Evolutionary conservation across 2,329 filamentous ascomycete species (phyloP).

Genomic region (Penicillium rolfsii): DNA sequence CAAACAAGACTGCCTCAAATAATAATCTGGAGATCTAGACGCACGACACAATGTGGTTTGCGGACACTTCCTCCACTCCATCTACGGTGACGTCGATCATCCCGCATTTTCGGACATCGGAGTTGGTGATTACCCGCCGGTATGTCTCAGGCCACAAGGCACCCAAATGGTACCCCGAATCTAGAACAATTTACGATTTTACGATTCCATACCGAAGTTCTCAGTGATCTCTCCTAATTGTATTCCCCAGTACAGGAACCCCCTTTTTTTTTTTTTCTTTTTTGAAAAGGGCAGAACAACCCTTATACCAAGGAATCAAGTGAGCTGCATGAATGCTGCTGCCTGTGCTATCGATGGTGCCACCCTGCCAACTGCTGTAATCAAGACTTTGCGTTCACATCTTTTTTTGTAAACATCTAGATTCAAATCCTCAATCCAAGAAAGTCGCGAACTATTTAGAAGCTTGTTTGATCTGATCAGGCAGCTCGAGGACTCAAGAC

Average conservation of each 20-base stretch:
- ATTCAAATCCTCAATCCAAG: not conserved
- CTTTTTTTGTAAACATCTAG: too few relatives aligned
- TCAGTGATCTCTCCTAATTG: too few relatives aligned
- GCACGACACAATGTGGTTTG: slow-evolving; percentile 2
- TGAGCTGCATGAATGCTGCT: too few relatives aligned
- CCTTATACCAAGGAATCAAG: too few relatives aligned
- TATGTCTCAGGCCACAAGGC: slow-evolving; percentile 24
- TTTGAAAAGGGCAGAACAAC: too few relatives aligned
- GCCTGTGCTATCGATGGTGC: too few relatives aligned
- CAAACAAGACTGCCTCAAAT: not conserved
- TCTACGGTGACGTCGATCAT: slow-evolving; percentile 34
- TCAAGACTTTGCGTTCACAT: not conserved
- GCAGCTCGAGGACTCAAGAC: not conserved
- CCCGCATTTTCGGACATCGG: slow-evolving; percentile 27
- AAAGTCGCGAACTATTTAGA: not conserved
- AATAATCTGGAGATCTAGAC: slow-evolving; percentile 18
- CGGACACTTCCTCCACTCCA: slow-evolving; percentile 8
- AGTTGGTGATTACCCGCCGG: slow-evolving; percentile 18
- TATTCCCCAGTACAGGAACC: too few relatives aligned
- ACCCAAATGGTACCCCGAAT: not conserved
- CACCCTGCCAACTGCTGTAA: not conserved
- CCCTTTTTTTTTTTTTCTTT: too few relatives aligned
- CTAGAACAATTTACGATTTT: too few relatives aligned
- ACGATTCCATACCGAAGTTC: too few relatives aligned
- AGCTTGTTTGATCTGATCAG: not conserved